A percentile compares a stretch with the other conserved stretches of the same genome.
Conservation (phyloP, 2,329 filamentous ascomycete species). For the Septoria petroselini region DNA sequence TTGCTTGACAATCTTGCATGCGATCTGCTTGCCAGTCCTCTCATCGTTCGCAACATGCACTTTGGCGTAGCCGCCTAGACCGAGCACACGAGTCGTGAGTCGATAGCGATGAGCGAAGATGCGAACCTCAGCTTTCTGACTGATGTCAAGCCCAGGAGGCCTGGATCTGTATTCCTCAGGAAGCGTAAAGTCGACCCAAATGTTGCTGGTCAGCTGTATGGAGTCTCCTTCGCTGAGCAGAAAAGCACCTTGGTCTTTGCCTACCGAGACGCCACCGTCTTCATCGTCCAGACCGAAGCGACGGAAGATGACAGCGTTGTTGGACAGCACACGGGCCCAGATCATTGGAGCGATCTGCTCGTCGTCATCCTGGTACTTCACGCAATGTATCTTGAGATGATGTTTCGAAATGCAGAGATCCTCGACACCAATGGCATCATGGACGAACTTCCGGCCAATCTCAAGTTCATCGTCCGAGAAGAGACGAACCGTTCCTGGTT, state of each 20-base stretch:
- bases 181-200: slow-evolving; percentile 33
- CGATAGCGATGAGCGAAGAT: slow-evolving; percentile 49
- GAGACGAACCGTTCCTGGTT: not conserved
- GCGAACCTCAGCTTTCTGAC: slow-evolving; percentile 10
- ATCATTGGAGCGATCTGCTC: slow-evolving; percentile 45
- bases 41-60: slow-evolving; percentile 56
- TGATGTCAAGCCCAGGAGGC: slow-evolving; percentile 3
- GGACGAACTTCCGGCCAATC: slow-evolving; percentile 34
- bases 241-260: slow-evolving; percentile 37
- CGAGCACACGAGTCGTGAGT: slow-evolving; percentile 52
- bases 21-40: slow-evolving; percentile 57
- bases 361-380: slow-evolving; percentile 44
- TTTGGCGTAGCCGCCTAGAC: slow-evolving; percentile 52
- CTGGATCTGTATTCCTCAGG: not conserved
- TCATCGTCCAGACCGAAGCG: slow-evolving; percentile 33
- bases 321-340: slow-evolving; percentile 48
- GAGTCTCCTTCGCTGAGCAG: slow-evolving; percentile 47
- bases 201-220: slow-evolving; percentile 35
- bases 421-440: slow-evolving; percentile 25
- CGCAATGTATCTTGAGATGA: slow-evolving; percentile 48
- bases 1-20: slow-evolving; percentile 65
- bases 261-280: slow-evolving; percentile 30
- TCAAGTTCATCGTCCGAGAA: slow-evolving; percentile 29
- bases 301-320: slow-evolving; percentile 43
- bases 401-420: slow-evolving; percentile 44